Evolutionary conservation across 2,329 filamentous ascomycete genomes (phyloP).

Genomic region (Cladobotryum protrusum): DNA sequence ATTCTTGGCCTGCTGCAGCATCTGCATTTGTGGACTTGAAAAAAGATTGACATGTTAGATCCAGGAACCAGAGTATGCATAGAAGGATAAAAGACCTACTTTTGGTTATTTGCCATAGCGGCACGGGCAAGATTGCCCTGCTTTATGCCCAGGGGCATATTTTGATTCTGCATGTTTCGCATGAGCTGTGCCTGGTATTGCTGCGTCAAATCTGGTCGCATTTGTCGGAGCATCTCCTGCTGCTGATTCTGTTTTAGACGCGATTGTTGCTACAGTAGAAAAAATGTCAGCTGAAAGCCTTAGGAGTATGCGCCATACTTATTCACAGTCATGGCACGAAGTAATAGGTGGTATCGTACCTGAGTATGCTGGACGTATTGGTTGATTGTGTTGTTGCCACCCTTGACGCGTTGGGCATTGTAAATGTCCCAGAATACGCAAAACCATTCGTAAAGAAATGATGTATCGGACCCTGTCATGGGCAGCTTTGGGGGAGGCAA

Average conservation of each 20-base stretch:
- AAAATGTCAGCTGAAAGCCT: no score
- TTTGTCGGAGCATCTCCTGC: conserved; percentile 68
- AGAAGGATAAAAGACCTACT: conserved; percentile 44
- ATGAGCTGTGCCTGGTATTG: conserved; percentile 58
- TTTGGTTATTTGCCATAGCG: conserved; percentile 73
- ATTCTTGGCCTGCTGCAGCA: conserved; percentile 64
- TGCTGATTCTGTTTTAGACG: conserved; percentile 70
- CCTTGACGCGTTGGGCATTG: conserved; percentile 69
- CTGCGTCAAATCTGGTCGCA: conserved; percentile 57
- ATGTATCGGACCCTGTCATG: conserved; percentile 58
- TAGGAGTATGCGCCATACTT: background rate
- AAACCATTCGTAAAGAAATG: conserved; percentile 97
- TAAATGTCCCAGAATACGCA: conserved; percentile 96
- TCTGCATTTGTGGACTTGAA: conserved; percentile 64
- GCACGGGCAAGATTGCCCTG: conserved; percentile 60
- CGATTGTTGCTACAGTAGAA: conserved; percentile 50
- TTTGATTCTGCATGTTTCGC: conserved; percentile 57
- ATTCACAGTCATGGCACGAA: background rate
- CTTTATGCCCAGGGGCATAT: conserved; percentile 54
- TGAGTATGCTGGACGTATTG: conserved; percentile 80
- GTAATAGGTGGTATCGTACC: conserved; percentile 42
- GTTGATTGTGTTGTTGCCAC: conserved; percentile 55
- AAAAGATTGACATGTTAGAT: background rate
- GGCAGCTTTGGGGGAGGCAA: conserved; percentile 69
- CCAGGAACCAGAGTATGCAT: conserved; percentile 38